Conservation (phyloP, 345 rosid genomes). For the Gossypium mustelinum region DNA sequence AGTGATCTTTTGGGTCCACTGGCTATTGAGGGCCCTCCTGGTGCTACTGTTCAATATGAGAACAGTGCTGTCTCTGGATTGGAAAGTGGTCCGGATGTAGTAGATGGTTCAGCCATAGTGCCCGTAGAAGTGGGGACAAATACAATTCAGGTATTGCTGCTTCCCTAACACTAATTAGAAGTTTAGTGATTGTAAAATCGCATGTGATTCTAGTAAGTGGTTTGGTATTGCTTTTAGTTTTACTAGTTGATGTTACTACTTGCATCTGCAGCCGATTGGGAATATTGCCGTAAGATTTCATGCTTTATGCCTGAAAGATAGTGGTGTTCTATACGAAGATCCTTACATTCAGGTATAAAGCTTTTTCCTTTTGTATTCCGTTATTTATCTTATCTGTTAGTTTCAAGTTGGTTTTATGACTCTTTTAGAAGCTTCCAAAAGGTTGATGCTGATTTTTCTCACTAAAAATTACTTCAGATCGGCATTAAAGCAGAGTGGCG, state of each 20-base stretch:
- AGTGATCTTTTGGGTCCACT: constrained; percentile 80
- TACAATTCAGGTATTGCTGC: constrained; percentile 58
- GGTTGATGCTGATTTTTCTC: constrained; percentile 11
- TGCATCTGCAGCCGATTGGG: constrained; percentile 70
- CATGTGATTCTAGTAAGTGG: neutral
- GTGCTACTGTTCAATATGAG: constrained; percentile 40
- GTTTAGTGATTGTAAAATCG: constrained; percentile 5
- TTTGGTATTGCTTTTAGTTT: neutral
- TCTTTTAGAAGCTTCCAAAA: constrained; percentile 10
- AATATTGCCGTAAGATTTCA: constrained; percentile 77
- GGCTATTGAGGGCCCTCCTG: constrained; percentile 89
- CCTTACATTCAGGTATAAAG: constrained; percentile 71
- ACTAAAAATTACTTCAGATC: constrained; percentile 45
- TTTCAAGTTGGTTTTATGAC: neutral
- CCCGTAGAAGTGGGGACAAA: constrained; percentile 62
- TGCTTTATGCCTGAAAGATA: constrained; percentile 91
- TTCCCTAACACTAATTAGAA: neutral
- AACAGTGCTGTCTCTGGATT: constrained; percentile 37
- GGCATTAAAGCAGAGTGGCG: constrained; percentile 99
- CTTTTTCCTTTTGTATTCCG: neutral
- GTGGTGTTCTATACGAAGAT: constrained; percentile 95
- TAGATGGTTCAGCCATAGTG: constrained; percentile 74
- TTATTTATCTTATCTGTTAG: neutral
- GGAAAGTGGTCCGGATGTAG: constrained; percentile 48
- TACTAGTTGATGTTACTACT: constrained; percentile 20